phyloP scores from a whole-genome alignment of 306 rosid genomes.

The Canavalia gladiata region DNA sequence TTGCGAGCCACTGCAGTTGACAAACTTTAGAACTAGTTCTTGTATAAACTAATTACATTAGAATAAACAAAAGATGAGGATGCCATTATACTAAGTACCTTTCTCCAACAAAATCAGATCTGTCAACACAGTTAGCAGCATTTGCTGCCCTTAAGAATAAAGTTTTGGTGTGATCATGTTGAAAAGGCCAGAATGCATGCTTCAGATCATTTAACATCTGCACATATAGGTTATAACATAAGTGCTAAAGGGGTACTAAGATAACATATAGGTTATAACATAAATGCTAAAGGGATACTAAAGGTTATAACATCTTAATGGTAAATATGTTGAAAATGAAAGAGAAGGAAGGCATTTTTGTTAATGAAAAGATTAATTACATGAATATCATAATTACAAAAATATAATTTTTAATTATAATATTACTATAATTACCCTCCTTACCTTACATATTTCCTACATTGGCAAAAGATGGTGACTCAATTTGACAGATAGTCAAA shows the following conservation, averaged over 20 bases:
- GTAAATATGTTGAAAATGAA: too few relatives aligned
- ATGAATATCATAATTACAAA: too few relatives aligned
- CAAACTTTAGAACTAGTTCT: constrained; percentile 39
- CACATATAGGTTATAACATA: constrained; percentile 38
- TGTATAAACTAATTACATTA: background rate
- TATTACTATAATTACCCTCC: too few relatives aligned
- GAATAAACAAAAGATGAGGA: constrained; percentile 30
- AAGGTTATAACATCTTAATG: too few relatives aligned
- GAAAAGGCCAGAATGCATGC: constrained; percentile 93
- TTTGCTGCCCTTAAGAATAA: constrained; percentile 88
- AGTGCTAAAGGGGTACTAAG: constrained; percentile 40
- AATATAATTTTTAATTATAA: too few relatives aligned
- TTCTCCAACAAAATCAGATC: constrained; percentile 64
- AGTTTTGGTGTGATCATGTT: constrained; percentile 67
- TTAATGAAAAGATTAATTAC: too few relatives aligned
- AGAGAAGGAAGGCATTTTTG: too few relatives aligned
- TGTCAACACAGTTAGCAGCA: constrained; percentile 80
- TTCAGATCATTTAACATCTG: constrained; percentile 86
- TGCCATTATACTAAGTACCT: constrained; percentile 62
- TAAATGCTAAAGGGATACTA: too few relatives aligned
- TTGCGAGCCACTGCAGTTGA: constrained; percentile 75
- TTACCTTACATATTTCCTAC: too few relatives aligned
- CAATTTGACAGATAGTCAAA: constrained; percentile 34
- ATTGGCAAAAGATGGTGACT: background rate
- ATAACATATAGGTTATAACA: background rate